Percentiles rank a stretch among this genome's conserved stretches.
Evolutionary conservation across 192 early-diverging fungal genomes (phyloP).

Genomic region (Linnemannia hyalina): DNA sequence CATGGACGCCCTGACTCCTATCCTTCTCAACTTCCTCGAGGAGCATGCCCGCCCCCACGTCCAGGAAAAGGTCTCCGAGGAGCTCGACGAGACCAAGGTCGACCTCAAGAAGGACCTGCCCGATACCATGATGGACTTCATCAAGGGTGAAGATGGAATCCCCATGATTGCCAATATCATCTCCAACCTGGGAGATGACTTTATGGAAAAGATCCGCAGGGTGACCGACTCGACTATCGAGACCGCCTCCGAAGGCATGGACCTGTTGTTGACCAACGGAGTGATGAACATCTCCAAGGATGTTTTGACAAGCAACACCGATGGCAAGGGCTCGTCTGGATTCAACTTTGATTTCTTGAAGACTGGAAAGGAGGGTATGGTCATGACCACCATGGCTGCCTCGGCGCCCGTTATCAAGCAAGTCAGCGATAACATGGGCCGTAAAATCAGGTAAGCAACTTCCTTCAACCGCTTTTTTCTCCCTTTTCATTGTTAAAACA

Average conservation of each 20-base stretch:
- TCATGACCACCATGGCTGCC: conserved; percentile 37
- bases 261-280: conserved; percentile 49
- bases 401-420: conserved; percentile 50
- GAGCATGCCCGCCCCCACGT: conserved; percentile 47
- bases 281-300: conserved; percentile 49
- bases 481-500: background rate
- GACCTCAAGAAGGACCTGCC: conserved; percentile 53
- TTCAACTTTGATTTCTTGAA: conserved; percentile 54
- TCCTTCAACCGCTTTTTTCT: background rate
- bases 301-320: conserved; percentile 17
- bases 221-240: conserved; percentile 41
- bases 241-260: conserved; percentile 52
- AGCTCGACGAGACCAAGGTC: conserved; percentile 47
- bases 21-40: conserved; percentile 45
- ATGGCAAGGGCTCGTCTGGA: conserved; percentile 11
- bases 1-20: conserved; percentile 41
- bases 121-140: conserved; percentile 29
- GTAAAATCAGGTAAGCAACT: conserved; percentile 36
- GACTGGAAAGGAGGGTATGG: conserved; percentile 45
- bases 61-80: conserved; percentile 46
- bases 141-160: conserved; percentile 18
- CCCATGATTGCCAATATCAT: conserved; percentile 31
- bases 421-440: conserved; percentile 39
- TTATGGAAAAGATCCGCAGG: conserved; percentile 22
- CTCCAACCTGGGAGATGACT: conserved; percentile 30